Base-by-base conservation (phyloP, 2,329 filamentous ascomycete genomes). In the Calonectria leucothoes region DNA sequence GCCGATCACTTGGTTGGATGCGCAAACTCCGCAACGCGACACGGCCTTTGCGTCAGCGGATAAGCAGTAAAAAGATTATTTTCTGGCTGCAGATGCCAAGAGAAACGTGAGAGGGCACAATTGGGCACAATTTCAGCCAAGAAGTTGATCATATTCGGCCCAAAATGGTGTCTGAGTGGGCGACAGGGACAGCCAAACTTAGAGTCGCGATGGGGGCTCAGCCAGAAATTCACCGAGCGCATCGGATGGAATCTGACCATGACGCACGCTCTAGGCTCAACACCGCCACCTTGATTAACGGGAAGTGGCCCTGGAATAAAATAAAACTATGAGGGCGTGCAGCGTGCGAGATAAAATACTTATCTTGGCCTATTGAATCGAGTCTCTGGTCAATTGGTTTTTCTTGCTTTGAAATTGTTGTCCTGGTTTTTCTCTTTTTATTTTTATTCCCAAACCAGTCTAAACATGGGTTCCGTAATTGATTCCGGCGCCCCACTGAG, bases 381-480 rank as follows among this genome's bases (percentile, higher is more conserved):
- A 55, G 33, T 48, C 25, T 11, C 29, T 42, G 39, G 29, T 20
- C 55, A 33, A 59, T 59, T 39, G 37, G 12, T 10, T 45, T 23
- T 64, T 48, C 12, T 27, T 31, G n/a, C 23, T 45, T 63, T 23
- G 48, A 11, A 15, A 11, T 6, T 4, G 37, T 27, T 20, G 37
- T 64, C 27, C 1, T 64, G 25, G 5, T 59, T n/a, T 35, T 31
- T 66, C n/a, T 33, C 25, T 57, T 29, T 15, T 10, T 12, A 48
- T 49, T 20, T 57, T 33, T 25, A 20, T 33, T 17, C 35, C 27
- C 11, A 51, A 23, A 59, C 11, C 20, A 42, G 33, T 29, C 55
- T 15, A 72, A 69, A 52, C n/a, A 72, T 72, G 70, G 65, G 35
- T 45, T 65, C 70, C 33, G 55, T 37, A 52, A 69, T 69, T 33